Base-by-base conservation (phyloP, 2,329 filamentous ascomycete species). In the Penicillium sp. region DNA sequence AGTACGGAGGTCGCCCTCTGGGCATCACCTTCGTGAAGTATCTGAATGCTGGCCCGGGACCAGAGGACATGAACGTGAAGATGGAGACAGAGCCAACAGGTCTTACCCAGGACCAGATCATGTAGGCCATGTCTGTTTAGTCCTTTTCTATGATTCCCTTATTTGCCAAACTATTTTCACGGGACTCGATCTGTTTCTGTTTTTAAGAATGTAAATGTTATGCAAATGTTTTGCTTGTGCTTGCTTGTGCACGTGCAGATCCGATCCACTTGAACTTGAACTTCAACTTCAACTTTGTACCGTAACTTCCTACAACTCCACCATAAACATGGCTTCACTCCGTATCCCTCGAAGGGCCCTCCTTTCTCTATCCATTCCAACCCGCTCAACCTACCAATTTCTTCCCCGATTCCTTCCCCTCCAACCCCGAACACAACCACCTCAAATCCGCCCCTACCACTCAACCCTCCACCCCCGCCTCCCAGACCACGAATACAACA, bases 101-200 rank as follows among this genome's bases (percentile, higher is more conserved):
- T 51, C 73, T 95, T 65, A 95, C 89, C n/a, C 93, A 97, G 72
- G 91, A 97, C 66, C 90, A 97, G 76, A 96, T 97, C 72, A 95
- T 97, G 90, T 97, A 74, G 10, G 18, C 18, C 18, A 34, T 35
- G 23, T 32, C 23, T 32, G 34, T 56, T 44, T 35, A 29, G 40
- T 42, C 28, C 42, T 52, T 32, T 39, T 46, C 40, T 26, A 53
- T 58, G 56, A 59, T 59, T 58, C 55, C 51, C 52, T 55, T 54
- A 54, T 54, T 59, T 50, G 18, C 18, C 18, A 20, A 20, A 20
- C 44, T 37, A 46, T 40, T 47, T 52, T 26, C 6, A 35, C 22
- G 27, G 16, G 43, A 47, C 44, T 23, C 49, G 46, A 34, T 35
- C 32, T 44, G 24, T 22, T 45, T 29, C 47, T 35, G 16, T 44